Conservation (phyloP, 371 early-diverging fungal species). For the Actinomucor elegans region DNA sequence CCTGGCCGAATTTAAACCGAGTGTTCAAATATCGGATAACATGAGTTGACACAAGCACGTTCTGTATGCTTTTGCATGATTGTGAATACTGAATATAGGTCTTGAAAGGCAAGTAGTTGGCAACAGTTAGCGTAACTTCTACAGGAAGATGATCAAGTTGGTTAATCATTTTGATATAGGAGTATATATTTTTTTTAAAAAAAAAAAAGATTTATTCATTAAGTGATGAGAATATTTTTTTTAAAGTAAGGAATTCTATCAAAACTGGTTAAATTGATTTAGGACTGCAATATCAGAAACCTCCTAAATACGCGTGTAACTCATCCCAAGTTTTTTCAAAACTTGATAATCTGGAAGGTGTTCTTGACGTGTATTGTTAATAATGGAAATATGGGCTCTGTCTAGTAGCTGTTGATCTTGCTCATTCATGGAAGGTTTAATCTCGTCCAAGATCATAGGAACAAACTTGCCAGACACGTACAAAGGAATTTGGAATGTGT, state of each 20-base stretch:
- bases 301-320: not conserved
- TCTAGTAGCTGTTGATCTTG: conserved; percentile 4
- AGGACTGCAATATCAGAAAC: too few species aligned
- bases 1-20: conserved; percentile 14
- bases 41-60: not conserved
- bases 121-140: conserved; percentile 10
- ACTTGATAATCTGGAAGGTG: conserved; percentile 5
- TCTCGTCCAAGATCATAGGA: conserved; percentile 10
- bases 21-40: conserved; percentile 15
- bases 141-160: conserved; percentile 11
- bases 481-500: conserved; percentile 6
- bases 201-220: not conserved
- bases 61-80: conserved; percentile 11
- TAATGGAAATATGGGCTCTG: conserved; percentile 4
- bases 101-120: conserved; percentile 5
- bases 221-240: too few species aligned
- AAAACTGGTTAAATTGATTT: too few species aligned
- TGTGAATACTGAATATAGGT: conserved; percentile 19
- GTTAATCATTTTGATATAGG: too few species aligned
- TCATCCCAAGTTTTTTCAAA: conserved; percentile 5
- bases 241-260: too few species aligned
- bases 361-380: conserved; percentile 1
- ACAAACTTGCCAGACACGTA: conserved; percentile 30
- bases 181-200: too few species aligned
- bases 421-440: not conserved